Percentiles rank a stretch among this genome's conserved stretches.
Evolutionary conservation across 345 rosid genomes (phyloP).

Genomic region (Populus ilicifolia): DNA sequence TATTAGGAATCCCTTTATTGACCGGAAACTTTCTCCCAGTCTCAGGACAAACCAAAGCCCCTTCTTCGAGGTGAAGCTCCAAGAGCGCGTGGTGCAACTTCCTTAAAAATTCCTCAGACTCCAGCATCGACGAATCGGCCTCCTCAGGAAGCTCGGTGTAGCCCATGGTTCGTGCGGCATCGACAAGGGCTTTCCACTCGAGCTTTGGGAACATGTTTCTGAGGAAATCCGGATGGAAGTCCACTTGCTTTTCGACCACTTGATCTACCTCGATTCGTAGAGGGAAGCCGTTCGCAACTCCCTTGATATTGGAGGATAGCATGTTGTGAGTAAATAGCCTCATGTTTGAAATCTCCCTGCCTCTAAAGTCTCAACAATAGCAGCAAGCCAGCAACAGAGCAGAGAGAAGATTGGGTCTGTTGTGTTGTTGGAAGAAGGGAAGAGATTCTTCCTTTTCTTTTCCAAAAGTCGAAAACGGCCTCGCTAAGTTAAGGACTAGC

Average conservation of each 20-base stretch:
- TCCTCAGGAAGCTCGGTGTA: constrained; percentile 64
- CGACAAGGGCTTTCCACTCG: constrained; percentile 76
- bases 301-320: constrained; percentile 84
- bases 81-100: constrained; percentile 81
- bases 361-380: not conserved
- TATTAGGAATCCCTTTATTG: constrained; percentile 79
- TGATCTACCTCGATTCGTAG: constrained; percentile 60
- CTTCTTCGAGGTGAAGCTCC: constrained; percentile 85
- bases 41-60: constrained; percentile 87
- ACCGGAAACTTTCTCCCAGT: constrained; percentile 71
- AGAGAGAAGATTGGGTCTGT: not conserved
- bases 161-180: constrained; percentile 64
- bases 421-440: not conserved
- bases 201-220: constrained; percentile 64
- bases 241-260: constrained; percentile 59
- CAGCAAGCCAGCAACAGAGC: not conserved
- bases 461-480: not conserved
- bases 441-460: not conserved
- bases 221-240: constrained; percentile 72
- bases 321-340: constrained; percentile 84
- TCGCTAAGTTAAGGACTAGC: not conserved
- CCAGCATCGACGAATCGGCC: constrained; percentile 43
- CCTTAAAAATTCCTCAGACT: constrained; percentile 62
- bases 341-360: constrained; percentile 30
- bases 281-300: constrained; percentile 78